Conservation (phyloP, 768 basidiomycete genomes). For the Pleurotus djamor region DNA sequence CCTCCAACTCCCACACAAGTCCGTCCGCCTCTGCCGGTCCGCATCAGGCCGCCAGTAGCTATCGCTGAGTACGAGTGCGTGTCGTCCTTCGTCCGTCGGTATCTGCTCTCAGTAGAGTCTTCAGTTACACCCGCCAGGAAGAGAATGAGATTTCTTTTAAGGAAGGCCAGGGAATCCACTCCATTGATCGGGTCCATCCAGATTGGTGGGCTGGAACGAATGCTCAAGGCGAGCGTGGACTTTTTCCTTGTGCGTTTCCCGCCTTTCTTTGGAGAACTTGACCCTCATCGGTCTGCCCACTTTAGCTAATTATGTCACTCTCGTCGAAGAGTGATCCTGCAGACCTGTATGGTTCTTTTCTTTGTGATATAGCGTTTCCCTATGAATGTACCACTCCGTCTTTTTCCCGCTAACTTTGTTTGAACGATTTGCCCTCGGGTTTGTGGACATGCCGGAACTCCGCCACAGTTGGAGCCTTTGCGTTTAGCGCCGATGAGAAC, state of each 20-base stretch:
- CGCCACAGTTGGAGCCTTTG: not conserved
- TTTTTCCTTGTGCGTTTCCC: not conserved
- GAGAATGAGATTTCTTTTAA: not conserved
- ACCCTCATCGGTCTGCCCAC: not conserved
- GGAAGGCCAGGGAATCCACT: not conserved
- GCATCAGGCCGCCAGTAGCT: not conserved
- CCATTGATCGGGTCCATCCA: not conserved
- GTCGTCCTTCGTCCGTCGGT: not conserved
- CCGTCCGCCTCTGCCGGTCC: not conserved
- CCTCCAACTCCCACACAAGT: not conserved
- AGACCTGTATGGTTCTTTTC: not conserved
- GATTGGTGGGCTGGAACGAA: conserved; percentile 1
- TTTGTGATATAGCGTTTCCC: not conserved
- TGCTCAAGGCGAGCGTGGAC: not conserved
- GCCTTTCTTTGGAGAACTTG: not conserved
- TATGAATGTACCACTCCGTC: not conserved
- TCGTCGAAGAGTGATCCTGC: not conserved
- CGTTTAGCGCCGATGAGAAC: not conserved
- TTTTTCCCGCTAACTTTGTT: not conserved
- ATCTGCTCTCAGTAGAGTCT: not conserved
- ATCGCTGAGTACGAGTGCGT: not conserved
- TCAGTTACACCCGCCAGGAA: not conserved
- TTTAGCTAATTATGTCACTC: not conserved
- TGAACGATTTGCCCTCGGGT: not conserved
- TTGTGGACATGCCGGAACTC: not conserved